Evolutionary conservation across 2,329 filamentous ascomycete genomes (phyloP), one percentile per base, ranked within the genome.

Genomic region (Balansia obtecta): DNA sequence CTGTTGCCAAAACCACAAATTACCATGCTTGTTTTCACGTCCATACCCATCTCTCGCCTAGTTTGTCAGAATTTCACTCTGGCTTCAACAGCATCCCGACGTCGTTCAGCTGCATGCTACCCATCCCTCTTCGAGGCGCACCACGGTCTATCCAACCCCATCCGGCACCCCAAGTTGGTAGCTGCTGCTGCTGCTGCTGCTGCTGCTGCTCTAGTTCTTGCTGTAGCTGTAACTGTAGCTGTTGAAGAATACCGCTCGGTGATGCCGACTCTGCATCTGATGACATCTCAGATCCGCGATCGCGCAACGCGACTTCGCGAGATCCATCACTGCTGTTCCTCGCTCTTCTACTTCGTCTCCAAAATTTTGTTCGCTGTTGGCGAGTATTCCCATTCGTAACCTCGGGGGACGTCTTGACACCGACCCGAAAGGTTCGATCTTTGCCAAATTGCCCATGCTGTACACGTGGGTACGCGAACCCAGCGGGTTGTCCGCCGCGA

Each of bases 401-500:
- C 45, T 72, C 68, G 1, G 71, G 70, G 3, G 66, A 69, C 1
- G 68, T 67, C 69, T 71, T 72, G 54, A 71, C 73, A 11, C 68
- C 70, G 18, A 66, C 55, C 11, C 64, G 64, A 8, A 63, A 60
- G 6, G 60, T 57, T 8, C 62, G 60, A 30, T 56, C 58, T 12
- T 59, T 57, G 11, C 55, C 54, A 43, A 63, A 61, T 0, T 54
- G 55, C 8, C 55, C 57, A 32, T 53, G 50, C 49, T 58, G 58
- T 6, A 61, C 60, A 11, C 68, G 68, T 1, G 71, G 68, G 47
- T 75, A 75, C 34, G 65, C 61, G 54, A 77, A 77, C 0, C 75
- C 75, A 2, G 75, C 75, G 0, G 75, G 72, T 45, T 68, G 69
- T 0, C 75, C 75, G n/a, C 73, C 74, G 3, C 55, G 50, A 53